Evolutionary conservation across 805 yeast species (phyloP).

Genomic region (Metschnikowia koreensis): DNA sequence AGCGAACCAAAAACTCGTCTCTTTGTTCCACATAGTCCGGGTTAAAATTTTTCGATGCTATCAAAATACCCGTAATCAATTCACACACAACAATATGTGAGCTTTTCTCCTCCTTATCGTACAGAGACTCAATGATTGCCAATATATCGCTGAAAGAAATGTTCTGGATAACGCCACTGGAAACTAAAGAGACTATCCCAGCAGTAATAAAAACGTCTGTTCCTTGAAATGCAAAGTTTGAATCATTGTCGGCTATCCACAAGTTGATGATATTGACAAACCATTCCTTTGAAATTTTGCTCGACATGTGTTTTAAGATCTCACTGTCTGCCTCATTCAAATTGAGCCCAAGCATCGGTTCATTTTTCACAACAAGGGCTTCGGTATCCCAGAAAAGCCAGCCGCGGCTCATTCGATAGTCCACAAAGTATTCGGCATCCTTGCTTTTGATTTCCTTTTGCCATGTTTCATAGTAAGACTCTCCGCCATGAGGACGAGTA

Average conservation of each 20-base stretch:
- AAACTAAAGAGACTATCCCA: constrained; percentile 47
- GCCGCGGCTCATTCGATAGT: constrained; percentile 55
- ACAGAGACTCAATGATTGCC: constrained; percentile 47
- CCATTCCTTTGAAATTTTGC: constrained; percentile 55
- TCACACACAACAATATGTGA: constrained; percentile 76
- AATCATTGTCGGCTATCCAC: constrained; percentile 66
- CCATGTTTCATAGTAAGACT: constrained; percentile 43
- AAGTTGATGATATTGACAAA: constrained; percentile 47
- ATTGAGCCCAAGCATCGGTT: constrained; percentile 23
- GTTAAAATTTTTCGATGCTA: constrained; percentile 46
- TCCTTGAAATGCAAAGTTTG: constrained; percentile 63
- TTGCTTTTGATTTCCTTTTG: constrained; percentile 50
- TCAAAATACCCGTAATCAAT: constrained; percentile 59
- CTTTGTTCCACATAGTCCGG: constrained; percentile 32
- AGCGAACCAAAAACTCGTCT: constrained; percentile 46
- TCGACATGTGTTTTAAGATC: constrained; percentile 45
- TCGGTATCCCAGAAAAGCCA: constrained; percentile 74
- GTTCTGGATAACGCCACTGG: constrained; percentile 41
- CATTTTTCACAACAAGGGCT: constrained; percentile 45
- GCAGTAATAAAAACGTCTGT: constrained; percentile 59
- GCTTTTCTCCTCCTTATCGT: constrained; percentile 66
- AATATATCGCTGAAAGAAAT: constrained; percentile 53
- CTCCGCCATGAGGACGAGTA: constrained; percentile 35
- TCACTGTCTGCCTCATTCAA: constrained; percentile 43
- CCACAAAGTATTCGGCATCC: constrained; percentile 54